phyloP scores from a whole-genome alignment of 2,329 filamentous ascomycete species.

The Pseudopyricularia cyperi region DNA sequence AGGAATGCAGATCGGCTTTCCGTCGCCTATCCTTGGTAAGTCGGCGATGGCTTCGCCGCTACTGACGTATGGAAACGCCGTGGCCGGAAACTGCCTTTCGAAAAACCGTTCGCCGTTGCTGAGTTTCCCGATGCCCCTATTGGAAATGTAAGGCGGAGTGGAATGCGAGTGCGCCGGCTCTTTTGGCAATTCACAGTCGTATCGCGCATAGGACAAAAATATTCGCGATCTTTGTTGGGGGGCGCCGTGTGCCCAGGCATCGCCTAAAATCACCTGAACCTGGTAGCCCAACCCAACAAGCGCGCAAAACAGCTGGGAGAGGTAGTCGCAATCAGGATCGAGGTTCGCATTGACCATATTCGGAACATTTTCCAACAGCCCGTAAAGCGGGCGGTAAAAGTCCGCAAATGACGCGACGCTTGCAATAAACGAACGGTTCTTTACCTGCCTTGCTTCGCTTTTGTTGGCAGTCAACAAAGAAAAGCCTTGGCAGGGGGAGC shows the following conservation, averaged over 20 bases:
- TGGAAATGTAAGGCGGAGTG: constrained; percentile 26
- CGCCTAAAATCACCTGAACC: constrained; percentile 50
- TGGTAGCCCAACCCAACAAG: constrained; percentile 72
- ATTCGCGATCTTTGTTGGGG: constrained; percentile 53
- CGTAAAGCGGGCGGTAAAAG: constrained; percentile 61
- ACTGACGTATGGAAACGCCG: constrained; percentile 47
- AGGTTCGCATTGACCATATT: constrained; percentile 19
- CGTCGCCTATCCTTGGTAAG: constrained; percentile 50
- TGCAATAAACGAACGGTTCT: constrained; percentile 66
- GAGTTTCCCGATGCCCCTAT: constrained; percentile 37
- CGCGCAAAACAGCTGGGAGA: constrained; percentile 60
- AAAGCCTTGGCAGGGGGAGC: constrained; percentile 69
- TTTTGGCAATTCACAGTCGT: constrained; percentile 42
- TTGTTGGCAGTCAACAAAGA: constrained; percentile 49
- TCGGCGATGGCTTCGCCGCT: constrained; percentile 41
- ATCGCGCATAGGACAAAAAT: constrained; percentile 60
- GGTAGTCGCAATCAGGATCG: constrained; percentile 40
- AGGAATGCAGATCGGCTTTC: constrained; percentile 46
- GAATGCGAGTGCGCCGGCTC: constrained; percentile 50
- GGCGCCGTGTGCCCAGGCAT: constrained; percentile 57
- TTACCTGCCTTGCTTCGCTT: constrained; percentile 39
- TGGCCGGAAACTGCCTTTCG: constrained; percentile 27
- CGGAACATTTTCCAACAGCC: constrained; percentile 67
- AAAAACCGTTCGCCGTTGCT: constrained; percentile 50
- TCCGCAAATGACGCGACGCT: constrained; percentile 66